Conservation (phyloP, 2,329 filamentous ascomycete genomes). For the Cercospora brassicicola region DNA sequence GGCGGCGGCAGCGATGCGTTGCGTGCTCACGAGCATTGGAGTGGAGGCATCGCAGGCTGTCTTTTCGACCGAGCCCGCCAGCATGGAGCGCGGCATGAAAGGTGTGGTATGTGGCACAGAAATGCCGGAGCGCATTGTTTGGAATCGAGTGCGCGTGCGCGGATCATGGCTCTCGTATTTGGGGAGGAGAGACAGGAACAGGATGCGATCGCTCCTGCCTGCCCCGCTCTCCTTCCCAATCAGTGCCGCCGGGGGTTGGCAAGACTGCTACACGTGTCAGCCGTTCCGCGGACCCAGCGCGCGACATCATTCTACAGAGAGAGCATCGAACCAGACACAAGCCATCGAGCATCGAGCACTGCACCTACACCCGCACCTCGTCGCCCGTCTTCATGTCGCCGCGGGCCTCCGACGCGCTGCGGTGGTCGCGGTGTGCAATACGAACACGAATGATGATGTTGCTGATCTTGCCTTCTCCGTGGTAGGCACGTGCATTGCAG, state of each 20-base stretch:
- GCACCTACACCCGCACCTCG: not conserved
- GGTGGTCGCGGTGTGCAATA: not conserved
- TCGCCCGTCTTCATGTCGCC: not conserved
- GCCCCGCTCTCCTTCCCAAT: not conserved
- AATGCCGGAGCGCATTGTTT: not conserved
- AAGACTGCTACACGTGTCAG: not conserved
- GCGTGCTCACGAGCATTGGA: not conserved
- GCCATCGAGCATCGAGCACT: not conserved
- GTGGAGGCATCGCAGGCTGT: not conserved
- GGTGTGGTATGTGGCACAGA: not conserved
- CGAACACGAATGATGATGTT: not conserved
- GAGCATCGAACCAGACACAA: not conserved
- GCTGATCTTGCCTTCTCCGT: not conserved
- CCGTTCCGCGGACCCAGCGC: not conserved
- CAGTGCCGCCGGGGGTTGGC: not conserved
- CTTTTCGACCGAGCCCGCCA: not conserved
- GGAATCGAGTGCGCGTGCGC: not conserved
- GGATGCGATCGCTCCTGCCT: not conserved
- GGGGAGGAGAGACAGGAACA: conserved; percentile 1
- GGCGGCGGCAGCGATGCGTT: not conserved
- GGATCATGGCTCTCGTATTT: not conserved
- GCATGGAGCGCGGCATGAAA: not conserved
- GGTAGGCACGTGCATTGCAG: not conserved
- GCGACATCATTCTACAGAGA: not conserved
- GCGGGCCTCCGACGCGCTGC: not conserved